phyloP scores from a whole-genome alignment of 2,329 filamentous ascomycete species.

The Colletotrichum costaricense region DNA sequence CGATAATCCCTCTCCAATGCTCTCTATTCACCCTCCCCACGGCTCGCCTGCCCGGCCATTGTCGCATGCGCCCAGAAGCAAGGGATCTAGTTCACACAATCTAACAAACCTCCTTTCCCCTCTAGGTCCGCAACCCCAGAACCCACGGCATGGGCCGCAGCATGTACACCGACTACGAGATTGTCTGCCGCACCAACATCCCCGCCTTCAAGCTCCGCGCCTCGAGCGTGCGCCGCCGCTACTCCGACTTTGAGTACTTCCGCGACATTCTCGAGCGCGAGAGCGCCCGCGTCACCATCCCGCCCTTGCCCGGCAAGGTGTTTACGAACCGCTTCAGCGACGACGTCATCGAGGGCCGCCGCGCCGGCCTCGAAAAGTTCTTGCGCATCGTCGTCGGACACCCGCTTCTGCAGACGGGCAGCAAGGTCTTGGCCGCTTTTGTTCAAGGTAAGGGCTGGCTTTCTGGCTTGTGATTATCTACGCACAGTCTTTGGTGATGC shows the following conservation, averaged over 20 bases:
- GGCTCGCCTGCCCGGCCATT: background rate
- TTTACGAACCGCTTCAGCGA: slow-evolving; percentile 98
- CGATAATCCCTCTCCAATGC: background rate
- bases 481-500: background rate
- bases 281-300: slow-evolving; percentile 92
- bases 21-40: background rate
- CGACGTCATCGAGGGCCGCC: slow-evolving; percentile 94
- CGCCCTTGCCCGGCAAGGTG: slow-evolving; percentile 94
- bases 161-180: slow-evolving; percentile 99
- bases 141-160: slow-evolving; percentile 93
- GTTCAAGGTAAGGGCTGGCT: slow-evolving; percentile 80
- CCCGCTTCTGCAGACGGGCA: slow-evolving; percentile 95
- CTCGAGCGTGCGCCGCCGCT: slow-evolving; percentile 89
- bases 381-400: slow-evolving; percentile 98
- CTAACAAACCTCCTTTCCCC: slow-evolving; percentile 8
- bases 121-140: slow-evolving; percentile 89
- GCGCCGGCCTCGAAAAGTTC: slow-evolving; percentile 93
- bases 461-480: background rate
- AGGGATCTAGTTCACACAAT: background rate
- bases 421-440: slow-evolving; percentile 95
- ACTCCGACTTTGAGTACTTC: slow-evolving; percentile 99
- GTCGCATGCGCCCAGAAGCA: background rate
- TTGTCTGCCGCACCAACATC: slow-evolving; percentile 97
- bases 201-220: slow-evolving; percentile 97
- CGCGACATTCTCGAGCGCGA: slow-evolving; percentile 98